Percentiles rank a stretch among this genome's conserved stretches.
These are phyloP conservation scores for Ambrosiella cleistominuta DNA, from an alignment of 2,329 filamentous ascomycete species.

Conservation along the genomic window DNA sequence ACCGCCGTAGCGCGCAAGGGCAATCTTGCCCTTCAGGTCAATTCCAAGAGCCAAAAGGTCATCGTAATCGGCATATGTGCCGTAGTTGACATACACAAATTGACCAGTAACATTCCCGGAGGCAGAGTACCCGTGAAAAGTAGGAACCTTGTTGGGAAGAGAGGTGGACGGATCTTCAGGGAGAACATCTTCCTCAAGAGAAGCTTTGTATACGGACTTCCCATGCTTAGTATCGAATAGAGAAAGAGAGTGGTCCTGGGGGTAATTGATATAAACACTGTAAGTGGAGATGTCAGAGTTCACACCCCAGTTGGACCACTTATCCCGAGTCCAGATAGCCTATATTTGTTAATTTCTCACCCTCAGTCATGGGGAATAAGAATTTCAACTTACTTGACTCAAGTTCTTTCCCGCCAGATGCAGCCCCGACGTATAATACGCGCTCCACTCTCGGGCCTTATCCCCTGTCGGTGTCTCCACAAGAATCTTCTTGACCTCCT, in stretches of 20 bases:
- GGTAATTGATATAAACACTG: constrained; percentile 65
- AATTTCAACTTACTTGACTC: constrained; percentile 36
- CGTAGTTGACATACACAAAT: constrained; percentile 84
- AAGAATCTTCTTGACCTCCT: constrained; percentile 38
- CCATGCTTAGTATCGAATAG: constrained; percentile 18
- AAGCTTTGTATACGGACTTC: constrained; percentile 55
- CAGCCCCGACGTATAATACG: constrained; percentile 59
- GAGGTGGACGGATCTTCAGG: constrained; percentile 66
- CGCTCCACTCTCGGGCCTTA: constrained; percentile 51
- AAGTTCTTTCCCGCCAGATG: constrained; percentile 65
- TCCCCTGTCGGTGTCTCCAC: constrained; percentile 39
- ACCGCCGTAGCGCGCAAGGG: constrained; percentile 66
- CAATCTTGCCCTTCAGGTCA: constrained; percentile 67
- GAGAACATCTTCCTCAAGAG: constrained; percentile 67
- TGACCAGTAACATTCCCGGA: constrained; percentile 77
- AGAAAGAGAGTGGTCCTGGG: constrained; percentile 38
- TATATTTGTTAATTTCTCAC: constrained; percentile 17
- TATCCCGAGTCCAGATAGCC: constrained; percentile 58
- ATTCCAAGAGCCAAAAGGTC: constrained; percentile 62
- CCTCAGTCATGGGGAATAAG: not conserved
- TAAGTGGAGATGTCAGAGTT: constrained; percentile 48
- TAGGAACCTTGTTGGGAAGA: constrained; percentile 57
- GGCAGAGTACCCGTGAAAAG: constrained; percentile 89
- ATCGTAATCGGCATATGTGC: constrained; percentile 70
- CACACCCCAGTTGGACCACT: constrained; percentile 56